Evolutionary conservation across 163 green algal genomes (phyloP).

Genomic region (Scenedesmus sp.): DNA sequence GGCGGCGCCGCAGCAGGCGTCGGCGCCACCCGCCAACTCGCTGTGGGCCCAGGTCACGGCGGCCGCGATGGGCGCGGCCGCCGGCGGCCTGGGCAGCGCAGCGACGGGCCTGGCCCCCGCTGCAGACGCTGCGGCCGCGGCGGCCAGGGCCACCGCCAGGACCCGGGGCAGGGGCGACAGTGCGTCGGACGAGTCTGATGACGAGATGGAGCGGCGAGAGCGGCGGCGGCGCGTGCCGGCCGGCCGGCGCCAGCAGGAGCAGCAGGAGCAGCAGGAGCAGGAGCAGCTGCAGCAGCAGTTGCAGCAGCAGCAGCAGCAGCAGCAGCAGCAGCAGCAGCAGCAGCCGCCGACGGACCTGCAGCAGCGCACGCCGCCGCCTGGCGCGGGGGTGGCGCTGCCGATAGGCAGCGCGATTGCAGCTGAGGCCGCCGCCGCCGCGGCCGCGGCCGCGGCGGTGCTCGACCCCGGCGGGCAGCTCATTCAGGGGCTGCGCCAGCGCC

Average conservation of each 20-base stretch:
- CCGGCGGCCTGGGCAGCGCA: neutral
- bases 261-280: slow-evolving; percentile 2
- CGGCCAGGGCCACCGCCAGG: neutral
- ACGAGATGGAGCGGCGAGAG: slow-evolving; percentile 9
- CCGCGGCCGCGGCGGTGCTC: slow-evolving; percentile 11
- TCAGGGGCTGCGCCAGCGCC: slow-evolving; percentile 49
- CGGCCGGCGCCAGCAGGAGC: neutral
- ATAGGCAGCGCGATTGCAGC: slow-evolving; percentile 6
- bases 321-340: slow-evolving; percentile 14
- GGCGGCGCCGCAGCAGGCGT: slow-evolving; percentile 17
- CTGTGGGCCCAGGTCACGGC: slow-evolving; percentile 21
- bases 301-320: slow-evolving; percentile 3
- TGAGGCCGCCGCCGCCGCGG: neutral
- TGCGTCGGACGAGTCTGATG: neutral
- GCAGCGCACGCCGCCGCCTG: neutral
- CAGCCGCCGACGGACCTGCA: neutral
- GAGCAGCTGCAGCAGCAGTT: slow-evolving; percentile 11
- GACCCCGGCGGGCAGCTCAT: slow-evolving; percentile 28
- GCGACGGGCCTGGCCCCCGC: neutral
- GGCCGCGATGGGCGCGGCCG: neutral
- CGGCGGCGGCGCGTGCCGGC: neutral
- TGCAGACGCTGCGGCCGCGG: slow-evolving; percentile 5
- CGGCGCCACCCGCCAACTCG: slow-evolving; percentile 12
- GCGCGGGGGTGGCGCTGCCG: neutral
- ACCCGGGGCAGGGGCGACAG: neutral